A percentile compares a stretch with the other conserved stretches of the same genome.
Conservation (phyloP, 2,329 filamentous ascomycete species). For the Pestalotiopsis sp. region DNA sequence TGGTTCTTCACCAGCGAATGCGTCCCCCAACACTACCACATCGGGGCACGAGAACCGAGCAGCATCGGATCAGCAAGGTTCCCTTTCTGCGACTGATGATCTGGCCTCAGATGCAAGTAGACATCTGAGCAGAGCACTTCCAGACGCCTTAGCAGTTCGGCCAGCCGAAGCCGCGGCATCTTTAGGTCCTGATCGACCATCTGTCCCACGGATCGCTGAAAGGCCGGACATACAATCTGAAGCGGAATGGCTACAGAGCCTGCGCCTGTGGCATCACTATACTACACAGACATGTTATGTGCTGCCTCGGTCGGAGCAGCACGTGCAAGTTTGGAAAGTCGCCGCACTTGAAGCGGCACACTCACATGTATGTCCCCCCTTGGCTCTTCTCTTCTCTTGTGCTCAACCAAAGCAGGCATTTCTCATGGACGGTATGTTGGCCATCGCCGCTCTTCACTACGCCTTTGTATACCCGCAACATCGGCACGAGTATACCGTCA, state of each 20-base stretch:
- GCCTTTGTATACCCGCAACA: conserved; percentile 18
- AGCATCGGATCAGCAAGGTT: neutral
- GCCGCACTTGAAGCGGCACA: conserved; percentile 8
- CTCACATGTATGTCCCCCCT: neutral
- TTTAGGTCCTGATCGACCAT: neutral
- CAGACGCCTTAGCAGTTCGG: neutral
- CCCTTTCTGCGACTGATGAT: neutral
- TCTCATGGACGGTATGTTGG: conserved; percentile 23
- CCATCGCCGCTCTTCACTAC: conserved; percentile 20
- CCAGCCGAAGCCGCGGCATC: neutral
- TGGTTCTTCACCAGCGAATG: neutral
- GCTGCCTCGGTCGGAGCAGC: conserved; percentile 5
- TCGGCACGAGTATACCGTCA: conserved; percentile 15
- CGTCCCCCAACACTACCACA: neutral
- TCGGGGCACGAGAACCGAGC: neutral
- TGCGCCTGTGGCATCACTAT: conserved; percentile 16
- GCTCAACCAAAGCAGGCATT: conserved; percentile 17
- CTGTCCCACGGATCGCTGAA: neutral
- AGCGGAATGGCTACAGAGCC: conserved; percentile 23
- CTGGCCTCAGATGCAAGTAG: neutral
- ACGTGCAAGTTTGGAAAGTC: conserved; percentile 19
- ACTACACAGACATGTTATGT: conserved; percentile 3
- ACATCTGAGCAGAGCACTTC: neutral
- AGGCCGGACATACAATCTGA: conserved; percentile 32
- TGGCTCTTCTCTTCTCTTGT: neutral